Percentiles rank a stretch among this genome's conserved stretches.
These are phyloP conservation scores for Beverwykella pulmonaria DNA, from an alignment of 495 filamentous ascomycete genomes.

Conservation along the genomic window DNA sequence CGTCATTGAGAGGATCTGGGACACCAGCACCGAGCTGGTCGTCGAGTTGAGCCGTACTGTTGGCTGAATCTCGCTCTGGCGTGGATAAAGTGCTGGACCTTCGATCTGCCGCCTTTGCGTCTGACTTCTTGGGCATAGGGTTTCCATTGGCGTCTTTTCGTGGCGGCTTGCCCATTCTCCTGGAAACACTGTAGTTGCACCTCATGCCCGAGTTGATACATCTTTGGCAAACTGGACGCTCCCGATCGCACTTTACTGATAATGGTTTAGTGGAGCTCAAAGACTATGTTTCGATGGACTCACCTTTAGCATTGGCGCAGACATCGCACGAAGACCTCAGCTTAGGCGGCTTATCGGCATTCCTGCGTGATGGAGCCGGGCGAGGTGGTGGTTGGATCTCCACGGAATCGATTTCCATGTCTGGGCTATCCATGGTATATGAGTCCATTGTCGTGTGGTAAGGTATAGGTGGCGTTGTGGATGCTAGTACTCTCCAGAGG, in stretches of 20 bases:
- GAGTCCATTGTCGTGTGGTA: slow-evolving; percentile 10
- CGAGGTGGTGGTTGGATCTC: slow-evolving; percentile 15
- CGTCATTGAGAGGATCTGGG: slow-evolving; percentile 13
- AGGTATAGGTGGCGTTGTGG: background rate
- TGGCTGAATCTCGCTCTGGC: slow-evolving; percentile 14
- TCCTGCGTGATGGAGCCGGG: slow-evolving; percentile 18
- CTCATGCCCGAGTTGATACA: slow-evolving; percentile 27
- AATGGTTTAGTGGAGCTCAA: background rate
- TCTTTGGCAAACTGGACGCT: slow-evolving; percentile 29
- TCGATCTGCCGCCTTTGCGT: slow-evolving; percentile 7
- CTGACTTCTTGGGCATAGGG: slow-evolving; percentile 18
- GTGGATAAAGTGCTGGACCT: slow-evolving; percentile 18
- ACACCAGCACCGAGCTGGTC: slow-evolving; percentile 10
- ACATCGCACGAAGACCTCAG: slow-evolving; percentile 24
- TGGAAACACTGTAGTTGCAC: slow-evolving; percentile 25
- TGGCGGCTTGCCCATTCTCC: slow-evolving; percentile 29
- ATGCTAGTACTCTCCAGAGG: background rate
- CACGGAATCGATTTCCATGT: slow-evolving; percentile 26
- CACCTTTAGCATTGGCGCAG: slow-evolving; percentile 23
- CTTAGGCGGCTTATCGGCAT: slow-evolving; percentile 25
- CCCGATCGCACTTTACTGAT: slow-evolving; percentile 22
- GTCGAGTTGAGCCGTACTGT: slow-evolving; percentile 2
- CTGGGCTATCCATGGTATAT: slow-evolving; percentile 12
- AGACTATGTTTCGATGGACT: background rate
- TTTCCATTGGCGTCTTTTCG: slow-evolving; percentile 26